Conservation (phyloP, 2,329 filamentous ascomycete species). For the Alternaria ventricosa region DNA sequence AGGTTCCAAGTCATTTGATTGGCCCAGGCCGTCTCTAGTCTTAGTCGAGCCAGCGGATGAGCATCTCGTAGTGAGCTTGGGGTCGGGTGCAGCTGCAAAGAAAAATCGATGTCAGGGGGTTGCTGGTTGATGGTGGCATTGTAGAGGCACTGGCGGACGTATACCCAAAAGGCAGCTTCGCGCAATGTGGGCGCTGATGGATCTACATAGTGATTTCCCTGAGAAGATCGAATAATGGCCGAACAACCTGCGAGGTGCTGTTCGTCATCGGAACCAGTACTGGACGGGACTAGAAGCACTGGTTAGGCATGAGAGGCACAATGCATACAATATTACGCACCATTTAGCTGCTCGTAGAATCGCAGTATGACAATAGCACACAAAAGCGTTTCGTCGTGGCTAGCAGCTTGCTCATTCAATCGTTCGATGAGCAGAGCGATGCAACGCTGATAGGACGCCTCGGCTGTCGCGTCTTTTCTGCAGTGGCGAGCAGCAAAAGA, state of each 20-base stretch:
- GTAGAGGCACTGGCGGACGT: slow-evolving; percentile 43
- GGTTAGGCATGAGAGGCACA: slow-evolving; percentile 3
- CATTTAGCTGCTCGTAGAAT: slow-evolving; percentile 42
- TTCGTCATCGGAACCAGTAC: slow-evolving; percentile 38
- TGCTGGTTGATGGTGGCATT: slow-evolving; percentile 43
- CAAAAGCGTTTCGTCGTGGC: slow-evolving; percentile 38
- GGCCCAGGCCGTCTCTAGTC: slow-evolving; percentile 40
- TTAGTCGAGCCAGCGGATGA: slow-evolving; percentile 33
- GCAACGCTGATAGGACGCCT: slow-evolving; percentile 37
- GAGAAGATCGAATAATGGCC: slow-evolving; percentile 40
- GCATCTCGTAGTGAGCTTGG: slow-evolving; percentile 30
- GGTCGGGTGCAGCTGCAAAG: slow-evolving; percentile 30
- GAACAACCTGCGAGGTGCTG: slow-evolving; percentile 40
- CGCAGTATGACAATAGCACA: slow-evolving; percentile 43
- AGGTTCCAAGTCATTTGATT: slow-evolving; percentile 45
- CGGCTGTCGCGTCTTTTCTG: slow-evolving; percentile 25
- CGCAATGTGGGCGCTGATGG: slow-evolving; percentile 42
- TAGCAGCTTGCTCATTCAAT: slow-evolving; percentile 31
- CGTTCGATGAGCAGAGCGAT: slow-evolving; percentile 40
- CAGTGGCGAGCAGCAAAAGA: slow-evolving; percentile 39
- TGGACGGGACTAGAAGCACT: slow-evolving; percentile 24
- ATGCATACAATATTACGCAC: slow-evolving; percentile 13
- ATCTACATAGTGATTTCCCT: slow-evolving; percentile 35
- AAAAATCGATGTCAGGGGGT: slow-evolving; percentile 38
- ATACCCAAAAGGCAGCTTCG: slow-evolving; percentile 44